Evolutionary conservation across 2,329 filamentous ascomycete genomes (phyloP).

Genomic region (Colletotrichum godetiae): DNA sequence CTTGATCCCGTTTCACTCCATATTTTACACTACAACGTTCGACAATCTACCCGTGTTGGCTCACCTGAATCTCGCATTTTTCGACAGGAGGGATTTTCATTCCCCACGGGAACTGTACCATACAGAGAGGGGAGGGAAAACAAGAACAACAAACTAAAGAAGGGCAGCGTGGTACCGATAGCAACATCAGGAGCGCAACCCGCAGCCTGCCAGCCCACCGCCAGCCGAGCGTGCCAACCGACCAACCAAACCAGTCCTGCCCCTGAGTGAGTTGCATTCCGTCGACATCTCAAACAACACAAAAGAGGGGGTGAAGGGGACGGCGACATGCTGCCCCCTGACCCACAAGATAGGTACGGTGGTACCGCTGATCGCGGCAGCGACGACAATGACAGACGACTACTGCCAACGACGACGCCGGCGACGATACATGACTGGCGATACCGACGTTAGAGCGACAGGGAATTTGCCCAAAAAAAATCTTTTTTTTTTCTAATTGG

Average conservation of each 20-base stretch:
- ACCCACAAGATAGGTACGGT: background rate
- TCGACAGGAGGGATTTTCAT: constrained; percentile 14
- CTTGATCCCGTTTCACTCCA: background rate
- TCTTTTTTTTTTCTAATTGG: background rate
- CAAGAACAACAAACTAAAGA: background rate
- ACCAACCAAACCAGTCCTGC: background rate
- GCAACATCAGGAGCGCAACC: background rate
- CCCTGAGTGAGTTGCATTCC: constrained; percentile 15
- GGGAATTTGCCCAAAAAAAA: background rate
- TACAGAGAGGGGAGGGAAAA: background rate
- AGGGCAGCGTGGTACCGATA: background rate
- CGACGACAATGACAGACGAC: background rate
- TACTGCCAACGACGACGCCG: too few species aligned
- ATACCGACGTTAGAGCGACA: background rate
- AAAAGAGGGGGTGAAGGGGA: background rate
- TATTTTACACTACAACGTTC: constrained; percentile 16
- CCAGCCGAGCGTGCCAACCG: background rate
- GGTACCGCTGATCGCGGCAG: background rate
- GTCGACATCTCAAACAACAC: background rate
- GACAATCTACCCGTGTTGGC: constrained; percentile 34
- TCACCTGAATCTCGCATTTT: constrained; percentile 35
- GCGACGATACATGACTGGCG: background rate
- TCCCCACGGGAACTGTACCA: constrained; percentile 24
- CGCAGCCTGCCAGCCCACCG: background rate
- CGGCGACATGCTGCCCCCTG: background rate